phyloP scores from a whole-genome alignment of 768 basidiomycete genomes.

The Mycena kentingensis region DNA sequence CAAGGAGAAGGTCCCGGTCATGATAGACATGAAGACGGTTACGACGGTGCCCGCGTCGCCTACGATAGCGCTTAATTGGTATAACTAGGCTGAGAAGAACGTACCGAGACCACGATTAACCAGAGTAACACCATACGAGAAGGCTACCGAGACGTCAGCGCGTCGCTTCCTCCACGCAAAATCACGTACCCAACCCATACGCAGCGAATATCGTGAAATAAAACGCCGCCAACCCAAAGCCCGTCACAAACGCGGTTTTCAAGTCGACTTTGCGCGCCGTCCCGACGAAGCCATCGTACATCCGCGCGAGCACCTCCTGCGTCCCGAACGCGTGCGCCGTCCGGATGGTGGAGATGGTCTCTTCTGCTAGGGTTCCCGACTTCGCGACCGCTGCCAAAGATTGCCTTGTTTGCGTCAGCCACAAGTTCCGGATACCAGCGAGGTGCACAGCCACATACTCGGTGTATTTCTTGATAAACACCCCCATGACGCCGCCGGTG shows the following conservation, averaged over 20 bases:
- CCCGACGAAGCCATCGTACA: constrained; percentile 70
- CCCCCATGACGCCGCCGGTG: constrained; percentile 72
- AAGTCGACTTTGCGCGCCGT: constrained; percentile 54
- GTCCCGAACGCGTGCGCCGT: constrained; percentile 92
- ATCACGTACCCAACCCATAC: constrained; percentile 61
- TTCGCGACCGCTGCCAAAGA: constrained; percentile 76
- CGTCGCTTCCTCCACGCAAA: no score
- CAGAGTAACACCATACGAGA: constrained; percentile 86
- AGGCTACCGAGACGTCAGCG: constrained; percentile 55
- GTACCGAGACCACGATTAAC: constrained; percentile 51
- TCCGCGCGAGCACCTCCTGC: constrained; percentile 56
- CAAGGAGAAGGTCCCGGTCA: constrained; percentile 90
- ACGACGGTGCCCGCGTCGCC: constrained; percentile 47
- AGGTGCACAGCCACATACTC: constrained; percentile 47
- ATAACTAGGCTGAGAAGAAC: constrained; percentile 11
- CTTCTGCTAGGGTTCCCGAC: constrained; percentile 85
- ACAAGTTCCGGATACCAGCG: background rate
- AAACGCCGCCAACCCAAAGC: constrained; percentile 65
- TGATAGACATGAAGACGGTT: constrained; percentile 79
- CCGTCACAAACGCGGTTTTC: constrained; percentile 58
- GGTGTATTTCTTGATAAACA: constrained; percentile 60
- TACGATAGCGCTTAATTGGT: background rate
- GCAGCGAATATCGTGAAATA: constrained; percentile 81
- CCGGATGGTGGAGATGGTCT: constrained; percentile 86
- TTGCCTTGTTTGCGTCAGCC: constrained; percentile 37